Conservation (phyloP, 1,284 basidiomycete species). For the Boletus smithii region DNA sequence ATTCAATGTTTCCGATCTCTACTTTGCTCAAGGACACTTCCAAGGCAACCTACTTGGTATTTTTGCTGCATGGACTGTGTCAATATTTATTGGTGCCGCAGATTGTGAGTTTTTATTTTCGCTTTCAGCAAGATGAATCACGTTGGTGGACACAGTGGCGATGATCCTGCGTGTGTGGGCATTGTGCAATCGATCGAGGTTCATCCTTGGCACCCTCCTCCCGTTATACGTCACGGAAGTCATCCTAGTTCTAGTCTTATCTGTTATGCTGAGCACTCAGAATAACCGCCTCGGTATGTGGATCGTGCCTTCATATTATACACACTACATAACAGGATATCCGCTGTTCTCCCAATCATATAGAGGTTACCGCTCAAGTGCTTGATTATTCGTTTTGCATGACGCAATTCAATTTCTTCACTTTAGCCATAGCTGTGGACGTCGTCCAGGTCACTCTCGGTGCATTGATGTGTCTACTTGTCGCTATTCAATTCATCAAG, state of each 20-base stretch:
- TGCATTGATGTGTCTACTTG: constrained; percentile 2
- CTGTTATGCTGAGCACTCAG: not conserved
- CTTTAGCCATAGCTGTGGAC: not conserved
- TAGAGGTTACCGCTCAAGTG: not conserved
- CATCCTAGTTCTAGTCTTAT: not conserved
- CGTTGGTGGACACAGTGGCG: not conserved
- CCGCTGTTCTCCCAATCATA: not conserved
- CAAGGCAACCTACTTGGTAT: not conserved
- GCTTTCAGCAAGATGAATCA: not conserved
- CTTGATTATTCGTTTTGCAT: not conserved
- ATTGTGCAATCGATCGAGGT: not conserved
- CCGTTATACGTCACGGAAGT: not conserved
- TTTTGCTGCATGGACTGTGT: not conserved
- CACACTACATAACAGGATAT: not conserved
- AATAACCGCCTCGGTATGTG: not conserved
- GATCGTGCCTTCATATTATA: not conserved
- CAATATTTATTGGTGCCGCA: not conserved
- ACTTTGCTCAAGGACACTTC: not conserved
- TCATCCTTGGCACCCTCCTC: not conserved
- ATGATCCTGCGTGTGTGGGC: constrained; percentile 6
- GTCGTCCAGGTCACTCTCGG: constrained; percentile 2
- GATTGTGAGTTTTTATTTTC: not conserved
- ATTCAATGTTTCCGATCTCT: not conserved
- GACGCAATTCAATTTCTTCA: not conserved
- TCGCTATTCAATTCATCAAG: not conserved